Conservation (phyloP, 805 yeast genomes). For the Maudiozyma barnettii region DNA sequence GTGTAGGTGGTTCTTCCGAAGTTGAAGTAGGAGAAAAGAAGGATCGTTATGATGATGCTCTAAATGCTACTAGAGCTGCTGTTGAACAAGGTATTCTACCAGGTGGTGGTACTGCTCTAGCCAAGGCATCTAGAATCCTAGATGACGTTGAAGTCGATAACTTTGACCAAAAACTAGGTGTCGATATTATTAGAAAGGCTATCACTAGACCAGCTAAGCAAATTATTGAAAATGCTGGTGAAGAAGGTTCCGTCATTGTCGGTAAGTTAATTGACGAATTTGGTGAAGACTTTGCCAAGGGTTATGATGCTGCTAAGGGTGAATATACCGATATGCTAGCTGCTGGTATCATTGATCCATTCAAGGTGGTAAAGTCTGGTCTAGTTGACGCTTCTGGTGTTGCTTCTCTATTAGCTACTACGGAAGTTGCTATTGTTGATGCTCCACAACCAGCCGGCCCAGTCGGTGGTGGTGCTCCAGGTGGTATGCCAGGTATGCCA, state of each 20-base stretch:
- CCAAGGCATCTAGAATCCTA: slow-evolving; percentile 78
- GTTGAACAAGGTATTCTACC: slow-evolving; percentile 97
- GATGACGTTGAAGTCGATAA: slow-evolving; percentile 65
- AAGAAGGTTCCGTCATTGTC: slow-evolving; percentile 93
- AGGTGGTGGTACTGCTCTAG: slow-evolving; percentile 98
- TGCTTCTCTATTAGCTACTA: slow-evolving; percentile 92
- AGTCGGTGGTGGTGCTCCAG: slow-evolving; percentile 41
- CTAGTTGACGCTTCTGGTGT: slow-evolving; percentile 95
- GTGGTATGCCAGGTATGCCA: slow-evolving; percentile 47
- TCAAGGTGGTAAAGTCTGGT: slow-evolving; percentile 95
- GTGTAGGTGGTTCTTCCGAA: slow-evolving; percentile 95
- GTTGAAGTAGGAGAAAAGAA: slow-evolving; percentile 99
- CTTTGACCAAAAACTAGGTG: slow-evolving; percentile 96
- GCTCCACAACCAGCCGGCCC: slow-evolving; percentile 76
- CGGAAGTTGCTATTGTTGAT: slow-evolving; percentile 96
- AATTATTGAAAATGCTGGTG: slow-evolving; percentile 94
- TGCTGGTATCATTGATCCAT: slow-evolving; percentile 96
- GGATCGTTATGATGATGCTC: slow-evolving; percentile 96
- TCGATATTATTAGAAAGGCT: slow-evolving; percentile 84
- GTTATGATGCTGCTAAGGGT: slow-evolving; percentile 88
- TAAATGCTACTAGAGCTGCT: slow-evolving; percentile 98
- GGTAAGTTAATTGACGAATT: slow-evolving; percentile 58
- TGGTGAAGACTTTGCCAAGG: slow-evolving; percentile 71
- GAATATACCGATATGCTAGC: slow-evolving; percentile 93
- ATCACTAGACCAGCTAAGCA: slow-evolving; percentile 92